Evolutionary conservation across 345 rosid species (phyloP).

Genomic region (Erucastrum elatum): DNA sequence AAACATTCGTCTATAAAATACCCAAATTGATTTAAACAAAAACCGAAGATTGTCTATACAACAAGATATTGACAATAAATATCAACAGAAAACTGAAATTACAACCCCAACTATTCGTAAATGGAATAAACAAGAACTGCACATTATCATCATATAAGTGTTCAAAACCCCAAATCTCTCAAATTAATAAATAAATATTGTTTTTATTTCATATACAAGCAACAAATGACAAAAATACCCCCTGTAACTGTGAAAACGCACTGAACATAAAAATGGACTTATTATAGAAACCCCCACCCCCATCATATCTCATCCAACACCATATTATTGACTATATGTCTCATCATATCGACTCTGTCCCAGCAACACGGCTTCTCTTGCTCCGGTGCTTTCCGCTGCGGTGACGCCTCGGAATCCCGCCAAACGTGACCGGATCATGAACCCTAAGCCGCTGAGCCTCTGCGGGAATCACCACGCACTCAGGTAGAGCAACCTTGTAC

Average conservation of each 20-base stretch:
- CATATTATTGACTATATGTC: not conserved
- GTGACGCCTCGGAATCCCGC: slow-evolving; percentile 49
- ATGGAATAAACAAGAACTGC: not conserved
- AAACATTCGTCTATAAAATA: slow-evolving; percentile 19
- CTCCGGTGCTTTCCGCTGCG: slow-evolving; percentile 48
- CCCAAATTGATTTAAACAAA: slow-evolving; percentile 6
- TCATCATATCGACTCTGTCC: slow-evolving; percentile 33
- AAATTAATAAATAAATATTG: slow-evolving; percentile 19
- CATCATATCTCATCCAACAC: slow-evolving; percentile 13
- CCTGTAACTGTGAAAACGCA: not conserved
- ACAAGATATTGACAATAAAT: not conserved
- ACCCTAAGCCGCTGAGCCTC: slow-evolving; percentile 63
- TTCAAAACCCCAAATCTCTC: slow-evolving; percentile 33
- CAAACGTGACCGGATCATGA: slow-evolving; percentile 83
- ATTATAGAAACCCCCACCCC: slow-evolving; percentile 21
- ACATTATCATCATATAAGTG: slow-evolving; percentile 2
- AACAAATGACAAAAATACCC: slow-evolving; percentile 24
- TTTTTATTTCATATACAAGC: slow-evolving; percentile 37
- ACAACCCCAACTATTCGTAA: slow-evolving; percentile 15
- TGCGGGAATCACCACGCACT: slow-evolving; percentile 59
- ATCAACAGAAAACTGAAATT: not conserved
- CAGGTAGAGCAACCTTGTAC: slow-evolving; percentile 64
- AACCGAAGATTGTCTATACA: not conserved
- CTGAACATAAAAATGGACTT: slow-evolving; percentile 37
- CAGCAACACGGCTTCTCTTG: slow-evolving; percentile 37